These are phyloP conservation scores for Daldinia sp. DNA, from an alignment of 2,329 filamentous ascomycete species.

Conservation along the genomic window DNA sequence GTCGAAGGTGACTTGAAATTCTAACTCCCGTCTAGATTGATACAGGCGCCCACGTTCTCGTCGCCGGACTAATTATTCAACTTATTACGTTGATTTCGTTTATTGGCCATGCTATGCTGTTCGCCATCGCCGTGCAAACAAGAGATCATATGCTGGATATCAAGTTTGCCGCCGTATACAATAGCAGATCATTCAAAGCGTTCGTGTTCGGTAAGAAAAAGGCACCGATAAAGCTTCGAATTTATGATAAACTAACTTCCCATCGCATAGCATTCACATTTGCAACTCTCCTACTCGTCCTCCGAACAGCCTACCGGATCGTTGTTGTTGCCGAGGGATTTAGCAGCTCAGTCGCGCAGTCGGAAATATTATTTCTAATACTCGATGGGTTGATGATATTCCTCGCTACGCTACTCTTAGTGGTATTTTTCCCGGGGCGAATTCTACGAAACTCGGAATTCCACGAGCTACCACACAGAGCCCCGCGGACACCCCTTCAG, in stretches of 20 bases:
- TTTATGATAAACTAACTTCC: slow-evolving; percentile 6
- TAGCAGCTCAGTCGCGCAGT: slow-evolving; percentile 37
- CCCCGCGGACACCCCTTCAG: slow-evolving; percentile 32
- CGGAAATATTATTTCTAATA: slow-evolving; percentile 41
- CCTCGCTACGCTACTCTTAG: slow-evolving; percentile 34
- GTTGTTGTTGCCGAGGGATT: slow-evolving; percentile 40
- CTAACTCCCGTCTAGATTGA: slow-evolving; percentile 37
- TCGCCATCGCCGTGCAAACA: slow-evolving; percentile 51
- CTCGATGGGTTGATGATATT: slow-evolving; percentile 44
- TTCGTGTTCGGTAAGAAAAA: slow-evolving; percentile 55
- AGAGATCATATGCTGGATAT: slow-evolving; percentile 51
- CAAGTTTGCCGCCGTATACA: slow-evolving; percentile 52
- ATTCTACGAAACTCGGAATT: slow-evolving; percentile 36
- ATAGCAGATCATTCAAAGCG: slow-evolving; percentile 52
- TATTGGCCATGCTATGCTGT: slow-evolving; percentile 51
- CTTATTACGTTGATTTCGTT: slow-evolving; percentile 52
- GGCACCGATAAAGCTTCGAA: background rate
- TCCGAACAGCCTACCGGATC: slow-evolving; percentile 44
- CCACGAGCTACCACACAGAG: slow-evolving; percentile 19
- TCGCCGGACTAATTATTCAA: slow-evolving; percentile 57
- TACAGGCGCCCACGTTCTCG: slow-evolving; percentile 50
- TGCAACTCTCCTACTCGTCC: slow-evolving; percentile 34
- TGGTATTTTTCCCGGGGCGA: slow-evolving; percentile 43
- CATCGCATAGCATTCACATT: slow-evolving; percentile 35
- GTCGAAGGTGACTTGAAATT: background rate